Evolutionary conservation across 2,329 filamentous ascomycete species (phyloP).

Genomic region (Pleoardoris graminearum): DNA sequence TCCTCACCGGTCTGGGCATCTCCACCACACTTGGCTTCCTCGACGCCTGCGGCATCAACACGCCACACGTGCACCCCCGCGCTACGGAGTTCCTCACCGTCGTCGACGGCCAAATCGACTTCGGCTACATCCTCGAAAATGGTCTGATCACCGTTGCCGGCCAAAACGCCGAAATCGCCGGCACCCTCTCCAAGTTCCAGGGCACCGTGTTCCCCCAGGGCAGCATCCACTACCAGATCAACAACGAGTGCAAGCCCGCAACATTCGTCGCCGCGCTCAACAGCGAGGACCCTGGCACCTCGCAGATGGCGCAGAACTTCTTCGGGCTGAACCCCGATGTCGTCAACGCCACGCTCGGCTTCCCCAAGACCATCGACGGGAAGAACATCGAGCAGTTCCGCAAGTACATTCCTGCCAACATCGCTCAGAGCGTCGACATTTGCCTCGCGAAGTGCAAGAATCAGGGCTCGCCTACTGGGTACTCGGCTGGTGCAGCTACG

Average conservation of each 20-base stretch:
- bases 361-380: conserved; percentile 39
- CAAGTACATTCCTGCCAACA: conserved; percentile 49
- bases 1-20: conserved; percentile 46
- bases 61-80: conserved; percentile 54
- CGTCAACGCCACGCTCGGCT: conserved; percentile 45
- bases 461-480: not conserved
- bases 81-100: conserved; percentile 55
- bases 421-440: conserved; percentile 57
- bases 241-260: conserved; percentile 50
- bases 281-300: conserved; percentile 50
- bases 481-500: not conserved
- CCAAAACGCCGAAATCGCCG: conserved; percentile 45
- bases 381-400: conserved; percentile 44
- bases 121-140: conserved; percentile 55
- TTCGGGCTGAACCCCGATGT: conserved; percentile 45
- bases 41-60: conserved; percentile 53
- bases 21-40: conserved; percentile 46
- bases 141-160: conserved; percentile 42
- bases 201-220: conserved; percentile 54
- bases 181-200: conserved; percentile 47
- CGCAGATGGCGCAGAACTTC: conserved; percentile 50
- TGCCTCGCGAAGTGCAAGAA: conserved; percentile 56
- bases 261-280: conserved; percentile 51
- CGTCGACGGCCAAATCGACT: conserved; percentile 47
- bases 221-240: conserved; percentile 55